These are phyloP conservation scores for Diaporthe helianthi DNA, from an alignment of 2,329 filamentous ascomycete genomes.

Conservation along the genomic window DNA sequence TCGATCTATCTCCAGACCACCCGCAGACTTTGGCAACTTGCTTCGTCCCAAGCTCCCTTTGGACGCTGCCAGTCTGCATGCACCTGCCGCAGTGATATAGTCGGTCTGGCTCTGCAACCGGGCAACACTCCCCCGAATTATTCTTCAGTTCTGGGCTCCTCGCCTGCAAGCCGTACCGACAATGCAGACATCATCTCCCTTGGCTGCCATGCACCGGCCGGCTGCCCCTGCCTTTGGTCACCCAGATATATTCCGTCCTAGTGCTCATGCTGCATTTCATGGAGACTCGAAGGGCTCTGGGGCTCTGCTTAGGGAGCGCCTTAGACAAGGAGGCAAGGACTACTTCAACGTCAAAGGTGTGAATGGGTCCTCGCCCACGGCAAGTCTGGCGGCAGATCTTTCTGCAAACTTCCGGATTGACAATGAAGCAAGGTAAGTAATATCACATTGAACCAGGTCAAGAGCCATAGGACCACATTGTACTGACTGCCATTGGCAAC, in stretches of 20 bases:
- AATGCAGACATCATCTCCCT: conserved; percentile 94
- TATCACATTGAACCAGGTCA: conserved; percentile 13
- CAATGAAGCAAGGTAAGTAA: conserved; percentile 75
- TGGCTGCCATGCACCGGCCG: conserved; percentile 89
- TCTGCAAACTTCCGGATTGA: conserved; percentile 98
- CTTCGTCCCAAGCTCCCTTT: conserved; percentile 23
- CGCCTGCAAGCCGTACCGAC: conserved; percentile 37
- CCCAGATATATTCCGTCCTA: conserved; percentile 60
- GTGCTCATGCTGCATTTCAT: conserved; percentile 55
- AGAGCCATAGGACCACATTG: neutral
- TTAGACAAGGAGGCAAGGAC: conserved; percentile 66
- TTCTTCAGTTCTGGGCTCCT: conserved; percentile 21
- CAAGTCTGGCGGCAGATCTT: conserved; percentile 89
- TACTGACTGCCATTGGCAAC: conserved; percentile 38
- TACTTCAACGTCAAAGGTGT: conserved; percentile 84
- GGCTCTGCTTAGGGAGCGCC: conserved; percentile 78
- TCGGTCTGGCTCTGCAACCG: conserved; percentile 16
- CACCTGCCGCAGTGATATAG: conserved; percentile 14
- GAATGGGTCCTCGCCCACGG: conserved; percentile 86
- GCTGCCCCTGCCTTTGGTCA: conserved; percentile 68
- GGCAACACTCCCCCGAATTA: conserved; percentile 11
- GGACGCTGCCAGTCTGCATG: conserved; percentile 17
- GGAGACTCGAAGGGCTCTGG: conserved; percentile 69
- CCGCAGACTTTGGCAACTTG: conserved; percentile 30
- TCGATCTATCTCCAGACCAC: conserved; percentile 41